Evolutionary conservation across 2,329 filamentous ascomycete species (phyloP).

Genomic region (Xylaria sp.): DNA sequence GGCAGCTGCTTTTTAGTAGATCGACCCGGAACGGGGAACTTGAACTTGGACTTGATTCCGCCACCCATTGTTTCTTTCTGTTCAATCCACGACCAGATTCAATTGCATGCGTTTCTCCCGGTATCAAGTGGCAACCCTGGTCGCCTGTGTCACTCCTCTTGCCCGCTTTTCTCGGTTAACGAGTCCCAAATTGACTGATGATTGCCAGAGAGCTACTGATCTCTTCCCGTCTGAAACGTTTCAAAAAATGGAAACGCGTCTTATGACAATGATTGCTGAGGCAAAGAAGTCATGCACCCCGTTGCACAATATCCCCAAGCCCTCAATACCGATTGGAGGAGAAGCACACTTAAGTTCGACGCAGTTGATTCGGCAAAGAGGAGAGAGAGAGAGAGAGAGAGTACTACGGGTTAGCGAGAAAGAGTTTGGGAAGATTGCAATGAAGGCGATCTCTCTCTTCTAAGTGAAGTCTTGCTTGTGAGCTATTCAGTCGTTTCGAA

Average conservation of each 20-base stretch:
- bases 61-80: conserved; percentile 30
- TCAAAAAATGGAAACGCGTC: background rate
- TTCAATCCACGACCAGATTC: conserved; percentile 11
- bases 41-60: conserved; percentile 39
- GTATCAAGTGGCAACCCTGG: background rate
- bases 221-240: background rate
- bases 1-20: conserved; percentile 38
- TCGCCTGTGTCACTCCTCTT: background rate
- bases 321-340: background rate
- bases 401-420: conserved; percentile 2
- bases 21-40: conserved; percentile 45
- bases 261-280: background rate
- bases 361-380: background rate
- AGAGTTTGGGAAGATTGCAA: background rate
- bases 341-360: background rate
- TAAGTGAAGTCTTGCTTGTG: background rate
- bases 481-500: background rate
- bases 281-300: background rate
- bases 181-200: background rate
- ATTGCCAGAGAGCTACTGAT: conserved; percentile 4
- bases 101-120: conserved; percentile 5
- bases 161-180: background rate
- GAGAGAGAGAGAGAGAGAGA: background rate
- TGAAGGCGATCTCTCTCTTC: background rate
- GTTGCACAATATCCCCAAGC: background rate